Evolutionary conservation across 257 asterid species (phyloP).

Genomic region (Forsythia suspensa): DNA sequence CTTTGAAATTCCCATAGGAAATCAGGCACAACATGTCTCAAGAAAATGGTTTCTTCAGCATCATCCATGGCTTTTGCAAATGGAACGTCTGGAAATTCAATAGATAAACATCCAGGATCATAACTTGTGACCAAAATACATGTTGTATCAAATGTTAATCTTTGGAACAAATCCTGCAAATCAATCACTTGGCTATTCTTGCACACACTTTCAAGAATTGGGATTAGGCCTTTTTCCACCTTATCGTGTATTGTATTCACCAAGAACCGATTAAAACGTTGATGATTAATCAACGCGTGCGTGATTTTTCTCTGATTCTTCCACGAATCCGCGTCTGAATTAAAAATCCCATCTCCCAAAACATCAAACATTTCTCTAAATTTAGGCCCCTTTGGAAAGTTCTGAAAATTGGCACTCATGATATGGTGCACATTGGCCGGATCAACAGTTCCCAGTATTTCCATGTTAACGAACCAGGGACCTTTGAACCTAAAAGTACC

Average conservation of each 20-base stretch:
- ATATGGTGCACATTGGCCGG: constrained; percentile 64
- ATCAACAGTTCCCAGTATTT: constrained; percentile 45
- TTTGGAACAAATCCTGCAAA: constrained; percentile 62
- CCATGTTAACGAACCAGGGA: constrained; percentile 54
- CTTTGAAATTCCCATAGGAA: constrained; percentile 56
- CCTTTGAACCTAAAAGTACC: constrained; percentile 51
- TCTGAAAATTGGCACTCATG: constrained; percentile 47
- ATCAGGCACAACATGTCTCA: constrained; percentile 53
- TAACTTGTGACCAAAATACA: constrained; percentile 52
- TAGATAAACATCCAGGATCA: constrained; percentile 57
- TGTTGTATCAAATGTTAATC: constrained; percentile 61
- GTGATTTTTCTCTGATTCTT: constrained; percentile 45
- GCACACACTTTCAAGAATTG: constrained; percentile 41
- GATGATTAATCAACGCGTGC: constrained; percentile 40
- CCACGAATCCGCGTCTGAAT: constrained; percentile 53
- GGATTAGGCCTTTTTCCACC: constrained; percentile 48
- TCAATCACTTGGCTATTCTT: constrained; percentile 30
- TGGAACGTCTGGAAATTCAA: constrained; percentile 49
- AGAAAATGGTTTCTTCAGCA: constrained; percentile 53
- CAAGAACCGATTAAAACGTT: constrained; percentile 35
- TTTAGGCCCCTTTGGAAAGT: constrained; percentile 54
- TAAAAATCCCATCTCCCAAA: constrained; percentile 66
- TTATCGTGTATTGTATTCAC: constrained; percentile 33
- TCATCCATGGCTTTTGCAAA: constrained; percentile 61
- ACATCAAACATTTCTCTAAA: constrained; percentile 55